Conservation (phyloP, 2,329 filamentous ascomycete genomes). For the Arthrobotrys iridis region DNA sequence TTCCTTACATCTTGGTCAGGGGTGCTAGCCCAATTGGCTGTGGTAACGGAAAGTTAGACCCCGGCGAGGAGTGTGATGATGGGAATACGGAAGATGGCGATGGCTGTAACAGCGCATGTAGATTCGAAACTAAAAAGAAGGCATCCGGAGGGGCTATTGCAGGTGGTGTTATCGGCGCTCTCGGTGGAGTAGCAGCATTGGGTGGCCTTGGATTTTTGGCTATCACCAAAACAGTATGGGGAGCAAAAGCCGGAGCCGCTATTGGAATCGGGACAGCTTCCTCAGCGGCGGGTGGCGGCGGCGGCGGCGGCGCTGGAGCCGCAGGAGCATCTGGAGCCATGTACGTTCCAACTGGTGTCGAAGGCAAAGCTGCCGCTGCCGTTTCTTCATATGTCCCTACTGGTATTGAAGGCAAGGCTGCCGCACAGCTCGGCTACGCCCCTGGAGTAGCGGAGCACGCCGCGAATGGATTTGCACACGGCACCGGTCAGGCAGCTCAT, state of each 20-base stretch:
- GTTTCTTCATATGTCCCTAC: conserved; percentile 31
- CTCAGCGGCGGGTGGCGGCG: conserved; percentile 24
- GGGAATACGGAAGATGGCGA: conserved; percentile 61
- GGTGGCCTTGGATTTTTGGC: conserved; percentile 37
- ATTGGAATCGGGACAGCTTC: conserved; percentile 12
- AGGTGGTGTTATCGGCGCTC: conserved; percentile 23
- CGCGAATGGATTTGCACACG: background rate
- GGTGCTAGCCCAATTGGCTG: conserved; percentile 63
- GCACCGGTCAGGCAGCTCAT: conserved; percentile 14
- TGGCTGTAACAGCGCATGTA: conserved; percentile 62
- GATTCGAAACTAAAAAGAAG: conserved; percentile 9
- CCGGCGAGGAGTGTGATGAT: conserved; percentile 63
- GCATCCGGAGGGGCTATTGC: conserved; percentile 18
- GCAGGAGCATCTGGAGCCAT: conserved; percentile 40
- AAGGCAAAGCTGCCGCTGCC: conserved; percentile 43
- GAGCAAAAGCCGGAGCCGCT: conserved; percentile 33
- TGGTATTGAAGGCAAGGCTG: conserved; percentile 25
- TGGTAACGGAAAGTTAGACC: conserved; percentile 61
- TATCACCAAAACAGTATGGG: conserved; percentile 24
- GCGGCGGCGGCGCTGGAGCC: conserved; percentile 31
- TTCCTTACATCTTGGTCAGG: conserved; percentile 64
- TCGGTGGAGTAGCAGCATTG: conserved; percentile 22
- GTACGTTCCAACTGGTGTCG: conserved; percentile 46
- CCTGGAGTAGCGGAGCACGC: conserved; percentile 24
- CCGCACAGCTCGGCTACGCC: background rate